Base-by-base conservation (phyloP, 2,329 filamentous ascomycete species). In the Plenodomus tracheiphilus region DNA sequence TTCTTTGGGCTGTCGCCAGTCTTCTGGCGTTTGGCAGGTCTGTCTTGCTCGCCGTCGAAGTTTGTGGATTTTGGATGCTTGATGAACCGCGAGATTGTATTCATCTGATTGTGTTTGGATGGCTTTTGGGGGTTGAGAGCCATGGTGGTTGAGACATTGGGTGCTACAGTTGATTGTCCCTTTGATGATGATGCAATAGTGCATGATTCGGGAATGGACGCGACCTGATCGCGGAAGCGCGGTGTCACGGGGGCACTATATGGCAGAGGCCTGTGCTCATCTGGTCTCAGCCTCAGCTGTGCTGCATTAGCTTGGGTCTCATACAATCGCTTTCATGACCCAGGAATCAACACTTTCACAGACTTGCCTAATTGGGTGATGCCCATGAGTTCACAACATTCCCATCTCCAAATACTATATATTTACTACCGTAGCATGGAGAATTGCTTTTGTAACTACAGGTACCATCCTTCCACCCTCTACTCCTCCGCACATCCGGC, bases 101-200 rank as follows among this genome's bases (percentile, higher is more conserved):
- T 70, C 76, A 79, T 79, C 34, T 71, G 70, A 62, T 78, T 79
- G 54, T 79, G 75, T 51, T 75, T 75, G 4, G 75, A 75, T 34
- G 72, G 62, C 45, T 66, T 74, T 60, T 69, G 71, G 43, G 66
- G 57, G 54, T 71, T 70, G 58, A 79, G 61, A 18, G 58, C 65
- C 68, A 71, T 72, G 53, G 48, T 56, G 21, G 57, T 48, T 34
- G 22, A 21, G 49, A 37, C 20, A 43, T 42, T 46, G 18, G 40
- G 40, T 44, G 49, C 41, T 35, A 32, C 6, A 32, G 28, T 32
- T 32, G 43, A 38, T 22, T 30, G 41, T 40, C 46, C 35, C 48
- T 42, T 45, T 47, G 39, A 56, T 51, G 39, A 56, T 51, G 28
- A 32, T 32, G 28, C 28, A 32, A 32, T 32, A 11, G 9, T 15